Conservation (phyloP, 2,329 filamentous ascomycete species). For the Calonectria hawksworthii region DNA sequence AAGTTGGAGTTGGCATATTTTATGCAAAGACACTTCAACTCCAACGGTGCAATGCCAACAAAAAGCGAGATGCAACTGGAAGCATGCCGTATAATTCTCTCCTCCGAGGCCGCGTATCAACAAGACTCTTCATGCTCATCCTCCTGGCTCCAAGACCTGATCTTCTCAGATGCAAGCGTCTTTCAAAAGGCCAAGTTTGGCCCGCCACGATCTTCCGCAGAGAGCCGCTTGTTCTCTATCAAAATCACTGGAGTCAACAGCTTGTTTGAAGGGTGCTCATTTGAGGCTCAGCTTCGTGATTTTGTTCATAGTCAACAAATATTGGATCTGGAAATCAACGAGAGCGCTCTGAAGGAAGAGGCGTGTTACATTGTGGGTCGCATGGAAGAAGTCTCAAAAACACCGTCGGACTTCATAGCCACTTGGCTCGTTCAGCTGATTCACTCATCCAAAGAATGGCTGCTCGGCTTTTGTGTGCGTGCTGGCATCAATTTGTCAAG, state of each 20-base stretch:
- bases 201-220: conserved; percentile 37
- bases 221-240: conserved; percentile 38
- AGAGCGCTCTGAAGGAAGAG: conserved; percentile 30
- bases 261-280: conserved; percentile 43
- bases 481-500: neutral
- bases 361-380: conserved; percentile 31
- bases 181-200: conserved; percentile 39
- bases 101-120: conserved; percentile 23
- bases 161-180: conserved; percentile 24
- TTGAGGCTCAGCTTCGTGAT: conserved; percentile 38
- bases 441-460: conserved; percentile 30
- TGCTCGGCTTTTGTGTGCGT: conserved; percentile 27
- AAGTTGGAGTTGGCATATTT: conserved; percentile 37
- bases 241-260: conserved; percentile 42
- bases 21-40: conserved; percentile 32
- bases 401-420: conserved; percentile 37
- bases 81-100: conserved; percentile 31
- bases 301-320: conserved; percentile 25
- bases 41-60: conserved; percentile 19
- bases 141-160: conserved; percentile 36
- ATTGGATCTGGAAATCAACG: conserved; percentile 5
- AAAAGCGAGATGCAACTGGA: conserved; percentile 31
- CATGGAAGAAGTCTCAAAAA: conserved; percentile 32
- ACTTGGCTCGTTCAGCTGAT: conserved; percentile 39
- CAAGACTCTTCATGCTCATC: conserved; percentile 11